Base-by-base conservation (phyloP, 768 basidiomycete genomes). In the Phlegmacium glaucopus region DNA sequence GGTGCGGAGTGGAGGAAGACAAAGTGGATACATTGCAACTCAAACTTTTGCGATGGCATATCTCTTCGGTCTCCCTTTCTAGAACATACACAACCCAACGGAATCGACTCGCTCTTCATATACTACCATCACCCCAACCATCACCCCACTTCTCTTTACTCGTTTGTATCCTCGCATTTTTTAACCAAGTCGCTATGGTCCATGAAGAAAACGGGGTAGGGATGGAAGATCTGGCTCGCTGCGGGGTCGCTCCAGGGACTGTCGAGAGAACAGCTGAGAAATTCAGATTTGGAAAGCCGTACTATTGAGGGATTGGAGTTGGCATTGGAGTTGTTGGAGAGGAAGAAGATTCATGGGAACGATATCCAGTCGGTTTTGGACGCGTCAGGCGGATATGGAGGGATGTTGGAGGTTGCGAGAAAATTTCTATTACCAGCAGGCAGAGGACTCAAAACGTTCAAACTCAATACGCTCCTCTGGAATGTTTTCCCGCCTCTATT, bases 81-180 rank as follows among this genome's bases (percentile, higher is more conserved):
- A 56, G 47, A 51, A 60, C 45, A 17, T 48, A 50, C 48, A 55
- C 56, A 40, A 42, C 47, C 47, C 44, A 36, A n/a, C 44, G 35
- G 52, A 62, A 43, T 18, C 56, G 12, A 47, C 53, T 8, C 53
- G 58, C 75, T 18, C 56, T 76, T 15, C 70, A 67, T n/a, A 63
- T 77, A 6, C 63, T 77, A 5, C 74, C 75, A 7, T 62, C 68
- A 3, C 64, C 74, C 5, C 67, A 73, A 5, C 74, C 75, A 7
- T 62, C 68, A 3, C 64, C 74, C 5, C 67, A 73, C 34, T 68
- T 74, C 48, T 70, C 68, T 1, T 54, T 74, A 4, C 50, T 77
- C 13, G 62, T 75, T n/a, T 76, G 75, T 51, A 60, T 75, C 32
- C 59, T 76, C 44, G 68, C 71, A 0, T 76, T 77, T 51, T 70